Base-by-base conservation (phyloP, 2,329 filamentous ascomycete genomes). In the Corinectria fuckeliana region DNA sequence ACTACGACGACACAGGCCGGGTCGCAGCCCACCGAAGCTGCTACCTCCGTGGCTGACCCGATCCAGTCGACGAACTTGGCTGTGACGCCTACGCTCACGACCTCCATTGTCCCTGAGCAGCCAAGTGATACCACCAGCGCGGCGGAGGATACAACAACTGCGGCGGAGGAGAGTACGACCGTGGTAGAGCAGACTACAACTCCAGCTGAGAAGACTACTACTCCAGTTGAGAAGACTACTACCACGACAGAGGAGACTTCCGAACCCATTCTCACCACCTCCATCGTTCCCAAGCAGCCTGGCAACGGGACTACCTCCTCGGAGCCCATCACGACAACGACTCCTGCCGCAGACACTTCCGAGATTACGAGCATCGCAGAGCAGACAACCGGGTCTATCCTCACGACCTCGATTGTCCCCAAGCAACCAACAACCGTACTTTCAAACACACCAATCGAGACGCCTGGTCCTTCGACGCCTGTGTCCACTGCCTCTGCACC, bases 341-440 rank as follows among this genome's bases (percentile, higher is more conserved):
- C 50, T 4, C 21, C 56, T 6, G 16, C 18, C 26, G 34, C 34
- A 13, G 32, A 23, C 20, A 42, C 36, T 16, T 23, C 41, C 21
- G 23, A 39, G 16, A 28, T 26, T 18, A 44, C 21, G n/a, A 50
- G 34, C 20, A 16, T 26, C 39, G 25, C 20, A 9, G 32, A 13
- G 21, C 21, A 56, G 30, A 30, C 41, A 14, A 47, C 56, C 3
- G 21, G 50, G 20, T 41, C 58, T 1, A 41, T 63, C 23, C 32
- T 69, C 20, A 68, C 65, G 3, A 65, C 61, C 9, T 67, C 67
- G 25, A 67, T 69, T 42, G 10, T 28, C 10, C 42, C 42, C 5
- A 28, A 45, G 42, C 11, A 45, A 6, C 30, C 39, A 26, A 10
- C 39, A 20, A 18, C 50, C 50, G 25, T 13, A 2, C n/a, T 28